phyloP scores from a whole-genome alignment of 257 asterid genomes.

The Penstemon newberryi region DNA sequence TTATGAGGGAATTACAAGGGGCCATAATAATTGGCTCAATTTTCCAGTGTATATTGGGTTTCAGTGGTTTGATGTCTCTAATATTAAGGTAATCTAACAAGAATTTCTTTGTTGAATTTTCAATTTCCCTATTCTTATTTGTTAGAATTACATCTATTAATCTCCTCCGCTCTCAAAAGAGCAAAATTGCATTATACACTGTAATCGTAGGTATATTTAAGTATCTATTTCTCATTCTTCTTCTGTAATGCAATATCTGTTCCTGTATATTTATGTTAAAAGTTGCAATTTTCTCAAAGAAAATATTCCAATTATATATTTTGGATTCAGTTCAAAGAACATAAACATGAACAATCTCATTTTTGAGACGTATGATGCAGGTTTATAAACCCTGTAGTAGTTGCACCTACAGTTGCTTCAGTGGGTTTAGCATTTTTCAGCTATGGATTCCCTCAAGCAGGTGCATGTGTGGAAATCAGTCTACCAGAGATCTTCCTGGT shows the following conservation, averaged over 20 bases:
- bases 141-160: conserved; percentile 6
- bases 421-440: conserved; percentile 93
- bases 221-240: neutral
- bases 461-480: conserved; percentile 90
- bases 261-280: conserved; percentile 7
- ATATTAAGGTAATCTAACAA: conserved; percentile 60
- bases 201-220: neutral
- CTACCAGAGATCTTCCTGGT: conserved; percentile 80
- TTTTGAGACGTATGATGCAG: conserved; percentile 39
- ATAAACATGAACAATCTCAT: conserved; percentile 11
- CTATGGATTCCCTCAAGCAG: conserved; percentile 98
- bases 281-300: neutral
- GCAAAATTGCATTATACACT: neutral
- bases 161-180: neutral
- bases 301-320: conserved; percentile 1
- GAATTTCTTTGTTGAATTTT: conserved; percentile 13
- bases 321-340: neutral
- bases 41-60: conserved; percentile 85
- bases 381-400: conserved; percentile 93
- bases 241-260: neutral
- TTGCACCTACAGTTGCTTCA: conserved; percentile 88
- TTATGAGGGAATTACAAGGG: conserved; percentile 95
- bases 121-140: conserved; percentile 22
- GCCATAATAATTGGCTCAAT: conserved; percentile 87
- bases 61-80: conserved; percentile 89